Base-by-base conservation (phyloP, 495 filamentous ascomycete genomes). In the Hypoxylon fuscum region DNA sequence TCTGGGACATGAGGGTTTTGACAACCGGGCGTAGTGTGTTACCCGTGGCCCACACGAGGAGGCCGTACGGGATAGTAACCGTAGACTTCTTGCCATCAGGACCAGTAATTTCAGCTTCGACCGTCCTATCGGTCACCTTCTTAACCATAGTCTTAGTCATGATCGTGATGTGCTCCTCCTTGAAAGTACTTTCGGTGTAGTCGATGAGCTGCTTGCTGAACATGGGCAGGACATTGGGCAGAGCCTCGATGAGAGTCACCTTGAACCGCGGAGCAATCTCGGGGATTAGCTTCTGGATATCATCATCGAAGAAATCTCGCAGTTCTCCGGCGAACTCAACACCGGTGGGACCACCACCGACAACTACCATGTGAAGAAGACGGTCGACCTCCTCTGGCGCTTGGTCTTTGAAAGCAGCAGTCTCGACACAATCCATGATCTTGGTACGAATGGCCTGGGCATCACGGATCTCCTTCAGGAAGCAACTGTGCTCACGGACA, bases 371-470 rank as follows among this genome's bases (percentile, higher is more conserved):
- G 82, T 98, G 96, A 72, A 99, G 81, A 54, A 99, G 87, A 58
- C 95, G 93, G 76, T 96, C 88, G 67, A 93, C 79, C 77, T 99
- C 95, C 62, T 96, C 91, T 6, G 81, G 80, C n/a, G 84, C 82
- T 79, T 98, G 96, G 68, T 93, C 93, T 85, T 97, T 98, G 88
- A 99, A 98, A 72, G 90, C 92, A 37, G 95, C 94, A 10, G 93
- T 97, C 80, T 99, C 95, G 60, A 96, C 90, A 72, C 96, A 98
- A 81, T 99, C 96, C 95, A 99, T 98, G 81, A 99, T 96, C 75
- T 91, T 90, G 81, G 92, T 97, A 68, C 95, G 92, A 70, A 99
- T 98, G 64, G 87, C 83, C 75, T 98, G 94, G 29, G 95, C 94
- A 74, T 99, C 95, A 56, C 81, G 85, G 62, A 99, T 96, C 78